Base-by-base conservation (phyloP, 768 basidiomycete genomes). In the Pleurotus pulmonarius region DNA sequence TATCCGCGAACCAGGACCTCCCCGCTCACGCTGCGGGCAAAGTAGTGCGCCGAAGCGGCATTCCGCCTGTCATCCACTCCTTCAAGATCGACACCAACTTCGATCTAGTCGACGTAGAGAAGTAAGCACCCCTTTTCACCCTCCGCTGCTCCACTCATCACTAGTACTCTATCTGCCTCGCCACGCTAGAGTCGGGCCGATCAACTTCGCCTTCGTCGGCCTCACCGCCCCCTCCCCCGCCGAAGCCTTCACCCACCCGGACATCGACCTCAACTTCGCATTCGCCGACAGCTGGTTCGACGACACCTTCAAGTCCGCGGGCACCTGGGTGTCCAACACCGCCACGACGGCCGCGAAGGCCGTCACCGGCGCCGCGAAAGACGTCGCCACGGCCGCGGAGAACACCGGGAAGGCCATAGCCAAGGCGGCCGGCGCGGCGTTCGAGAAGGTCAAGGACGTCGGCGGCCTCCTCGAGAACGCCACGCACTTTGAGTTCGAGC, bases 31-130 rank as follows among this genome's bases (percentile, higher is more conserved):
- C 72, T n/a, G 63, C 62, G 1, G 51, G 55, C 41, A 55, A 58
- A 18, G 54, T 72, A 34, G 53, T 61, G 8, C 64, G 68, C 16
- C 60, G 70, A 12, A 65, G 64, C 51, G 67, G 63, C 24, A 51
- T 49, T 11, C 26, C 39, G 0, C 64, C 69, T n/a, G 61, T 63
- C 18, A 72, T 75, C 25, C 65, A 69, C 29, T 70, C 67, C 4
- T 61, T 78, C 20, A 61, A 58, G 16, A 61, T 73, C n/a, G 71
- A 71, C 58, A 69, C 65, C 18, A 62, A 73, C 61, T 78, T 69
- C 59, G 59, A 51, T 49, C 64, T 64, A 15, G 59, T 66, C 11
- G 62, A 67, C 55, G 49, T 64, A 15, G 43, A 57, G 12, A 52
- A 57, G 62, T 62, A 41, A 40, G 63, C 13, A 8, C 16, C 4